These are phyloP conservation scores for Globisporangium radiosum DNA, from an alignment of 352 stramenopile genomes.

Conservation along the genomic window DNA sequence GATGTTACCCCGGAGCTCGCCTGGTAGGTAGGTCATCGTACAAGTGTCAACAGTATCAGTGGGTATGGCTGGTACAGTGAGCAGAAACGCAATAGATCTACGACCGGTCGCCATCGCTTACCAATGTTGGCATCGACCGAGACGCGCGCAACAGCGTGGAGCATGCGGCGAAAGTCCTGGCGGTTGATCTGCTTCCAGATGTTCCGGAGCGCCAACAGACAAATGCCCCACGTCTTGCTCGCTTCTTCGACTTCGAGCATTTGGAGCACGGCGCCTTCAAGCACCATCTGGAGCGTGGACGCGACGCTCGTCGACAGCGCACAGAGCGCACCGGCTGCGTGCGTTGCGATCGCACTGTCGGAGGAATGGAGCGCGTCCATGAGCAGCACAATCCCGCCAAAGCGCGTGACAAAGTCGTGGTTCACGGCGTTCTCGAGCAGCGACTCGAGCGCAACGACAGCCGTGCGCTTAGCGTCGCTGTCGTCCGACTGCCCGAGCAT, in stretches of 20 bases:
- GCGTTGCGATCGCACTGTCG: constrained; percentile 57
- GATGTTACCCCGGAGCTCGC: constrained; percentile 78
- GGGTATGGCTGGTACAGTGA: too few relatives aligned
- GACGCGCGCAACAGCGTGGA: constrained; percentile 74
- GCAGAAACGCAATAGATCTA: neutral
- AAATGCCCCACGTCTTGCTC: constrained; percentile 70
- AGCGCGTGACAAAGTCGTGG: constrained; percentile 79
- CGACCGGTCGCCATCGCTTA: neutral
- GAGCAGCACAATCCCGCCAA: constrained; percentile 61
- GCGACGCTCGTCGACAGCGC: constrained; percentile 72
- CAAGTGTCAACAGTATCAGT: constrained; percentile 3
- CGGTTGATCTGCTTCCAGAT: constrained; percentile 88
- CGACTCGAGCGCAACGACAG: constrained; percentile 71
- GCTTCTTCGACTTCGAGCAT: constrained; percentile 85
- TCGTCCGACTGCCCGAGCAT: constrained; percentile 41
- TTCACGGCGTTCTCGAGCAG: constrained; percentile 82
- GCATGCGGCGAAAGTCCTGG: constrained; percentile 80
- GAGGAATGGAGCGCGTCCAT: constrained; percentile 64
- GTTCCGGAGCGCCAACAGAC: constrained; percentile 73
- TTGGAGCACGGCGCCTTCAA: constrained; percentile 83
- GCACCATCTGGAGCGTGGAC: constrained; percentile 80
- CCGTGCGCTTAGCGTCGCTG: constrained; percentile 51
- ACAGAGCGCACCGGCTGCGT: constrained; percentile 71
- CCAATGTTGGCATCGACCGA: constrained; percentile 68
- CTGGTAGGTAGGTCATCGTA: constrained; percentile 17